Conservation (phyloP, 164 flowering plant species). For the Chimonanthus praecox region DNA sequence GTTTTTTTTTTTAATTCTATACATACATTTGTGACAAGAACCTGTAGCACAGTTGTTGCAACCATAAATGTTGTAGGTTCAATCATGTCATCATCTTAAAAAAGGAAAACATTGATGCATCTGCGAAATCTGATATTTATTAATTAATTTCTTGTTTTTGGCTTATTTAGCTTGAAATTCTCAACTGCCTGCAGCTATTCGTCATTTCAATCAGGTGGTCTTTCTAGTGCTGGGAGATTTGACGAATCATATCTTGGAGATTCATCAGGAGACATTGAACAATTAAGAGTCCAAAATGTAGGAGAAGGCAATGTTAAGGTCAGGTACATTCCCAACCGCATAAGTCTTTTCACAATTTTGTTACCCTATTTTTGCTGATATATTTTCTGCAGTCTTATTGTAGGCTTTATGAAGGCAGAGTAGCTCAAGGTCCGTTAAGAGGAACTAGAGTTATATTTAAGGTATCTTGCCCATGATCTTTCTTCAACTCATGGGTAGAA, state of each 20-base stretch:
- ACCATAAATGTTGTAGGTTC: neutral
- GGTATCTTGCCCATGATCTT: slow-evolving; percentile 33
- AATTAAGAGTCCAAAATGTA: slow-evolving; percentile 69
- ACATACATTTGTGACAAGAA: no score
- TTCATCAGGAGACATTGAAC: slow-evolving; percentile 41
- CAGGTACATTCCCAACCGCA: slow-evolving; percentile 45
- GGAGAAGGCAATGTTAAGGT: slow-evolving; percentile 84
- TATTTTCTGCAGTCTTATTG: slow-evolving; percentile 44
- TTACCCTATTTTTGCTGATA: slow-evolving; percentile 27
- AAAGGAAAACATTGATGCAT: neutral
- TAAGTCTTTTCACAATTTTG: neutral
- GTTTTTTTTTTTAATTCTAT: no score
- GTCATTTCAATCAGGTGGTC: slow-evolving; percentile 34
- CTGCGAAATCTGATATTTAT: neutral
- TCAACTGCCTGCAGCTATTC: slow-evolving; percentile 44
- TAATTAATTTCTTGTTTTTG: neutral
- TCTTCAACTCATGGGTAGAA: neutral
- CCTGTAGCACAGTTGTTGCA: neutral
- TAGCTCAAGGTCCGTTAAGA: slow-evolving; percentile 60
- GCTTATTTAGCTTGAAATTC: no score
- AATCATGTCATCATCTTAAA: neutral
- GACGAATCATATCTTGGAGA: slow-evolving; percentile 24
- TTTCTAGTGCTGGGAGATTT: slow-evolving; percentile 7
- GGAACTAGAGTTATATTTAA: slow-evolving; percentile 72
- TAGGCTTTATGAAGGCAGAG: slow-evolving; percentile 93